Base-by-base conservation (phyloP, 176 grass and related monocot species). In the Zoysia japonica region DNA sequence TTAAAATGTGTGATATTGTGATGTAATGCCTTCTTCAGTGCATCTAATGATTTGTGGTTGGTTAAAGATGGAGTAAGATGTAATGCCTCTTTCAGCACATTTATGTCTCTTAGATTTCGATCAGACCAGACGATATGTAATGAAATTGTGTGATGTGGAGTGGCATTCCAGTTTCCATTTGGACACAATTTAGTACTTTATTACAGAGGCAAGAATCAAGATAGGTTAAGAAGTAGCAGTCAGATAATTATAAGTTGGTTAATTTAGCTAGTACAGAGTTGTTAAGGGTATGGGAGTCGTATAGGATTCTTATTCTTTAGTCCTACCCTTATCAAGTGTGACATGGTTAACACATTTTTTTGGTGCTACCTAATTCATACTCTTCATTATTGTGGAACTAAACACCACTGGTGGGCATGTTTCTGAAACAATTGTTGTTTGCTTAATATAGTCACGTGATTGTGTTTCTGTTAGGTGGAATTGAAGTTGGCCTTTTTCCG, bases 391-490 rank as follows among this genome's bases (percentile, higher is more conserved):
- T 62, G 11, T 19, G 52, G 14, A 65, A 56, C 17, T 59, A 49
- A 71, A 65, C 44, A 77, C 12, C 48, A 56, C 59, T 59, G 6
- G 17, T 53, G 1, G 59, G 35, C 41, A 82, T 42, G 20, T 70
- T 82, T 87, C 39, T 71, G 7, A 56, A 65, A 53, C 42, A 71
- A 77, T n/a, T 46, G 37, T 13, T 47, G 62, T n/a, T 56, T 39
- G 40, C 67, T 51, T 7, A 78, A 43, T 35, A 49, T 78, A 67
- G 41, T 6, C 37, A 7, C 13, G 11, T 78, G 13, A 61, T 68
- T 42, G n/a, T 83, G 15, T 78, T 78, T 67, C 7, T 55, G 4
- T 67, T 61, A 16, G 3, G 17, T 72, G 6, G 12, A 81, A 62
- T 81, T 52, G 13, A 70, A 62, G 75, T 44, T 71, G 44, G 40